Base-by-base conservation (phyloP, 1,284 basidiomycete genomes). In the Cryptococcus depauperatus region DNA sequence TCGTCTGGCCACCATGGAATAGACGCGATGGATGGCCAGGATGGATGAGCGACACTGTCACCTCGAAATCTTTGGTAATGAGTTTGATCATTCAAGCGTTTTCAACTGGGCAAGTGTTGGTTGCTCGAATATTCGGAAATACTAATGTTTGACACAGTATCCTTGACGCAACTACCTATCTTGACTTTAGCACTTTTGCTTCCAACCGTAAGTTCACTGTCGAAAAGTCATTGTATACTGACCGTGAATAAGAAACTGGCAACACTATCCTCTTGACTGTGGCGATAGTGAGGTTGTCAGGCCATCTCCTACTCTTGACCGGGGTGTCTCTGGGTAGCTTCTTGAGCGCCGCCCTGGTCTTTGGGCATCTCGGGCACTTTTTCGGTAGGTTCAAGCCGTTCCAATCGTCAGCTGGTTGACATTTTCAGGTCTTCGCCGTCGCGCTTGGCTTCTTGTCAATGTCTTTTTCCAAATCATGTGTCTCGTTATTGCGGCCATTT, bases 251-350 rank as follows among this genome's bases (percentile, higher is more conserved):
- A 59, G 55, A 67, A 49, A 65, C 65, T 3, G 64, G 69, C 27
- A 71, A 71, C 51, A 67, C 64, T 14, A 68, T 71, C 50, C 56
- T 71, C 14, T 57, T 71, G n/a, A 67, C 64, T 13, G 58, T 70
- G 32, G 54, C 60, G 0, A 57, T 60, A 0, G 58, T 68, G 0
- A 59, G 62, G 7, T 54, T 57, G 1, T 44, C 50, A 4, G 43
- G 52, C n/a, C 44, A 56, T 41, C 43, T 54, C 5, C 54, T 68
- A 8, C 37, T 56, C 0, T 47, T 66, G 26, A 67, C 66, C 18
- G 62, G 58, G 18, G 51, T 66, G 8, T 60, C 57, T 2, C 57
- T 71, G 7, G 65, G 52, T 11, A 54, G 52, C 7, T 71, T 68
- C 45, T 47, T 71, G 18, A 21, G 47, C 14, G 55, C 51, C 10